These are phyloP conservation scores for Dactylellina parvicollis DNA, from an alignment of 2,329 filamentous ascomycete genomes.

Conservation along the genomic window DNA sequence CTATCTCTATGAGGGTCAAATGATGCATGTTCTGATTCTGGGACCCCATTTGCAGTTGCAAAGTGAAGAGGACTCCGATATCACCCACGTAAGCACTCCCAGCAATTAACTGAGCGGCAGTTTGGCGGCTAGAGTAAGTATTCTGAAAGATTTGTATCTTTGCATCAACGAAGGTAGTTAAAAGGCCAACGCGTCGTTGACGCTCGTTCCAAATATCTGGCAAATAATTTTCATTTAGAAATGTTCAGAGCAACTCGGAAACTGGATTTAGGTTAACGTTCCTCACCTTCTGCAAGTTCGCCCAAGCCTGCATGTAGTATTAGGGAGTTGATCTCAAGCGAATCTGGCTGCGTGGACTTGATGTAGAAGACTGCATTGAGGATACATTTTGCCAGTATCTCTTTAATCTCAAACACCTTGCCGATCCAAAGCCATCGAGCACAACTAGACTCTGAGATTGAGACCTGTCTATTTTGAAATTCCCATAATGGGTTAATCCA, in stretches of 20 bases:
- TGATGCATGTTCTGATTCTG: neutral
- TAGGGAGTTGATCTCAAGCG: neutral
- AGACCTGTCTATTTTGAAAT: neutral
- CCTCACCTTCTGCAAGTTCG: neutral
- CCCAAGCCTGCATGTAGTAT: neutral
- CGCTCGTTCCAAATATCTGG: neutral
- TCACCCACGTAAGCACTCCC: neutral
- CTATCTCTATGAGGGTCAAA: neutral
- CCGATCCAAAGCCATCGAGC: neutral
- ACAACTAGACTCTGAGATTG: neutral
- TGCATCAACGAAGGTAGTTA: neutral
- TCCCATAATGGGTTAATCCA: neutral
- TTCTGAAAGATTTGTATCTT: neutral
- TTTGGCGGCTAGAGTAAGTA: too few species aligned
- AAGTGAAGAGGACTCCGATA: neutral
- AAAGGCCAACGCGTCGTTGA: neutral
- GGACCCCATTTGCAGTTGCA: neutral
- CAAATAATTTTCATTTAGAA: neutral
- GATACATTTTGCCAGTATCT: neutral
- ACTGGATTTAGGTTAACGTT: neutral
- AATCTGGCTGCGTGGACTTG: neutral
- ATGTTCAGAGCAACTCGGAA: neutral
- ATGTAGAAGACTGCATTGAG: neutral
- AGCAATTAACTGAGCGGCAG: neutral
- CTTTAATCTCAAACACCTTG: neutral